These are phyloP conservation scores for Ormosia semicastrata DNA, from an alignment of 306 rosid genomes.

Conservation along the genomic window DNA sequence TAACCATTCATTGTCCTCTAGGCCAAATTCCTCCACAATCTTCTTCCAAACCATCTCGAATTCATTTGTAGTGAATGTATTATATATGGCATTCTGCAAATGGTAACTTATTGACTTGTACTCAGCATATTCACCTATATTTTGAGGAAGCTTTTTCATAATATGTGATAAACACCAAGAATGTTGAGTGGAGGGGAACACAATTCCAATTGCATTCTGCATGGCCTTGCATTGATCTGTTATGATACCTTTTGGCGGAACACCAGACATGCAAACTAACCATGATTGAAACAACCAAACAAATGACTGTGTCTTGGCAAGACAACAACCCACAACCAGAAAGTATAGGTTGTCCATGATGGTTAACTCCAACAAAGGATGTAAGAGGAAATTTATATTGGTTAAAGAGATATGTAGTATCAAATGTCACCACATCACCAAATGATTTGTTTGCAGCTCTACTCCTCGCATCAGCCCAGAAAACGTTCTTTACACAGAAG, in stretches of 20 bases:
- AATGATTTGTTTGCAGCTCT: not conserved
- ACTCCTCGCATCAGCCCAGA: not conserved
- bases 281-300: not conserved
- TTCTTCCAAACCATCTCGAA: not conserved
- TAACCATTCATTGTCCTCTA: not conserved
- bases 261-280: not conserved
- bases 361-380: not conserved
- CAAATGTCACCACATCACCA: not conserved
- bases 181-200: not conserved
- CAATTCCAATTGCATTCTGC: not conserved
- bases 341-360: slow-evolving; percentile 6
- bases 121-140: not conserved
- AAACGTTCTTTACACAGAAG: not conserved
- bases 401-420: not conserved
- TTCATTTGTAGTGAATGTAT: not conserved
- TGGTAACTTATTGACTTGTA: not conserved
- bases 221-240: not conserved
- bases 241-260: not conserved
- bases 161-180: not conserved
- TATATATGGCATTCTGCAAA: not conserved
- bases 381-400: not conserved
- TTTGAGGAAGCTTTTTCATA: not conserved
- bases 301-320: not conserved
- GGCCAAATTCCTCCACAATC: not conserved
- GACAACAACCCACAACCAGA: not conserved